Base-by-base conservation (phyloP, 2,329 filamentous ascomycete species). In the Davidsoniella virescens region DNA sequence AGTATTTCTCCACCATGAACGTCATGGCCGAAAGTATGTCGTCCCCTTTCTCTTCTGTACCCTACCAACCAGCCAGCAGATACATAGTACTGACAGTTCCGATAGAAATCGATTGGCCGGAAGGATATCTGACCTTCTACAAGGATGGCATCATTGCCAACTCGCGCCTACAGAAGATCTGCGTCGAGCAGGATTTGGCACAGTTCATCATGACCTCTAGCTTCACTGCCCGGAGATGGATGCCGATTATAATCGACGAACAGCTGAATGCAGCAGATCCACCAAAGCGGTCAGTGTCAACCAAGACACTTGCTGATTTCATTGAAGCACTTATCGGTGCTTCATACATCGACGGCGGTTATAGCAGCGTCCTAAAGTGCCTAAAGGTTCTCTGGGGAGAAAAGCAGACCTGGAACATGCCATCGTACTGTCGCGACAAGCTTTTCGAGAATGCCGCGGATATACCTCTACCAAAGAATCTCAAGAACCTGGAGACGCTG, bases 261-360 rank as follows among this genome's bases (percentile, higher is more conserved):
- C 54, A 64, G n/a, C 47, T 65, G 2, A 44, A 59, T 2, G 55
- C 39, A 50, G 53, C 46, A 12, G 26, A 52, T 45, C 54, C 44
- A n/a, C 20, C 1, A 36, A 36, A 12, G 33, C 64, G 70, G 5
- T 58, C 61, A 12, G 60, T 87, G 29, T 82, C 85, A 0, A 82
- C 78, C 1, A 96, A 96, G 61, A 76, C 76, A 0, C 72, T 95
- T 6, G 90, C 90, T 3, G 90, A 96, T 58, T 80, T 95, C 0
- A 73, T 94, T 0, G 90, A 96, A 55, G 76, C 88, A 0, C 68
- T 95, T 0, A 81, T 95, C 17, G 90, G 87, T 1, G 84, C 80
- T 1, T 75, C 83, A 0, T 87, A 75, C 57, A 54, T 83, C 1
- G 75, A 84, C 48, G 83, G 84, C 1, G 83, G 83, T 0, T 65